Evolutionary conservation across 1,139 yeast species (phyloP).

Genomic region (Wickerhamiella infanticola): DNA sequence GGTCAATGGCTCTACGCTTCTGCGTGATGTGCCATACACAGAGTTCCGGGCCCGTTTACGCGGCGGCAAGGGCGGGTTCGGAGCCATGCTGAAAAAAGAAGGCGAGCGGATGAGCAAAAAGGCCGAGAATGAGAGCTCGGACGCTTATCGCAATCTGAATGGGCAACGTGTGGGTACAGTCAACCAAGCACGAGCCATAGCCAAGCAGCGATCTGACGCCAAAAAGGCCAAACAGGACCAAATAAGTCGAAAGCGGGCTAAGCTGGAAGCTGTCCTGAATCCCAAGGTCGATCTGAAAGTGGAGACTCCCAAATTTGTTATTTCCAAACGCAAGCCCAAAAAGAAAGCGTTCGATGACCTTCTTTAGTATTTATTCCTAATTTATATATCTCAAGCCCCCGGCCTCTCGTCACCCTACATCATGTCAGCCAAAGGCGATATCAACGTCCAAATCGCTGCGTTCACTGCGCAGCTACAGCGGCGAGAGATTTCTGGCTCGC

Average conservation of each 20-base stretch:
- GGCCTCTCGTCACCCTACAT: background rate
- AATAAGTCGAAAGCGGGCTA: background rate
- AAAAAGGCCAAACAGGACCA: background rate
- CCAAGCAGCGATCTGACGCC: background rate
- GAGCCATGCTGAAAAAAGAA: background rate
- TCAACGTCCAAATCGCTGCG: constrained; percentile 14
- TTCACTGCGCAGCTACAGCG: constrained; percentile 38
- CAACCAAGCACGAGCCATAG: background rate
- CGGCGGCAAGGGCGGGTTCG: constrained; percentile 6
- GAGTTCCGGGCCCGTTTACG: constrained; percentile 1
- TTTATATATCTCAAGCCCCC: background rate
- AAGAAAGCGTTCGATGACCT: background rate
- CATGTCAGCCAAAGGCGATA: constrained; percentile 13
- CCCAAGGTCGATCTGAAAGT: background rate
- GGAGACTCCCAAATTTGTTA: background rate
- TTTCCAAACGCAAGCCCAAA: background rate
- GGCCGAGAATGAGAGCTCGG: constrained; percentile 7
- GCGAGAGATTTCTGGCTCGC: constrained; percentile 58
- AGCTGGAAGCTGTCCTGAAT: background rate
- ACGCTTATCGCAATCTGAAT: constrained; percentile 5
- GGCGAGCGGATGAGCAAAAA: constrained; percentile 5
- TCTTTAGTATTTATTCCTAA: background rate
- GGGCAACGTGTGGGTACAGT: constrained; percentile 1
- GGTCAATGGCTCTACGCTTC: background rate
- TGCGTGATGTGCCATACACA: background rate